Percentiles rank a stretch among this genome's conserved stretches.
Conservation (phyloP, 169 alveolate genomes). For the Theileria luwenshuni region DNA sequence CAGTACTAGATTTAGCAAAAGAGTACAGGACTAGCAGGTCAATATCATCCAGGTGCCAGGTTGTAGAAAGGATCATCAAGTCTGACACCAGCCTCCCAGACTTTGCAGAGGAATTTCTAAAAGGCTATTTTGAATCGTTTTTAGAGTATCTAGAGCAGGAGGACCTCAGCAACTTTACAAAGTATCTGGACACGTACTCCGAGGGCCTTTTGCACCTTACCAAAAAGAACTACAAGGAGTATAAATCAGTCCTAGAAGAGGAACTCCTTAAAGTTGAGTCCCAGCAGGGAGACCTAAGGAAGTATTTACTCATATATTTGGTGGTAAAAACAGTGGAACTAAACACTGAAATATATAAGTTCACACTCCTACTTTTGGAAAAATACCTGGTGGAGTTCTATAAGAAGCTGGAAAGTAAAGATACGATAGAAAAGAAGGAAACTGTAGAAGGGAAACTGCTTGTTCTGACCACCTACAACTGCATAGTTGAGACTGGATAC, state of each 20-base stretch:
- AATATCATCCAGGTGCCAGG: constrained; percentile 19
- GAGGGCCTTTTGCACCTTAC: constrained; percentile 36
- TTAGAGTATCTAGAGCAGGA: constrained; percentile 13
- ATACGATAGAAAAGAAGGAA: neutral
- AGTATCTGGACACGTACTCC: constrained; percentile 26
- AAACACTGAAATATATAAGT: constrained; percentile 37
- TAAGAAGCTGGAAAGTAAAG: neutral
- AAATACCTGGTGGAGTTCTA: neutral
- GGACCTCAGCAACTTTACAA: constrained; percentile 15
- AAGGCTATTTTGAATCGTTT: constrained; percentile 21
- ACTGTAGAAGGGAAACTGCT: constrained; percentile 10
- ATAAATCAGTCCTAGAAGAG: constrained; percentile 32
- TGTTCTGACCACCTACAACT: constrained; percentile 29
- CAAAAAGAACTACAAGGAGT: constrained; percentile 37
- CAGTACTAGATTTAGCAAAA: constrained; percentile 19
- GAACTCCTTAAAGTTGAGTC: constrained; percentile 13
- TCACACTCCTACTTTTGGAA: constrained; percentile 38
- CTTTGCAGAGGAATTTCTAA: constrained; percentile 18
- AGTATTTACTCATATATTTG: constrained; percentile 7
- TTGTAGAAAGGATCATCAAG: constrained; percentile 29
- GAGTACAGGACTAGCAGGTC: constrained; percentile 19
- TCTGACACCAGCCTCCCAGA: constrained; percentile 6
- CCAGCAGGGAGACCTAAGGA: neutral
- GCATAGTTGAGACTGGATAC: constrained; percentile 44
- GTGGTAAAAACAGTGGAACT: constrained; percentile 38